Percentiles rank a stretch among this genome's conserved stretches.
phyloP scores from a whole-genome alignment of 192 early-diverging fungal genomes.

The Kappamyces sp. region DNA sequence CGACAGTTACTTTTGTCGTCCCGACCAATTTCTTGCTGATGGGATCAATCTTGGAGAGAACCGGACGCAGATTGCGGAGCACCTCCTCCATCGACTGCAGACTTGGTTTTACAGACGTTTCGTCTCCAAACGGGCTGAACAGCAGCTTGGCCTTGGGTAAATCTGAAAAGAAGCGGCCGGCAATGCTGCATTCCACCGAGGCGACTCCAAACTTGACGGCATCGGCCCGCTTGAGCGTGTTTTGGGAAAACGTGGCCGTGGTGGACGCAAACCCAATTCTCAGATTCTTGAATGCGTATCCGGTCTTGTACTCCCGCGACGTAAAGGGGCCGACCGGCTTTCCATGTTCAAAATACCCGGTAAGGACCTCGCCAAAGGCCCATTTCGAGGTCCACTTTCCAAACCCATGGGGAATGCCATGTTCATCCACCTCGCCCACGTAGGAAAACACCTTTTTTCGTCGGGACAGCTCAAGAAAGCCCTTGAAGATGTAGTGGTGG shows the following conservation, averaged over 20 bases:
- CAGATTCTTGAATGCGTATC: slow-evolving; percentile 10
- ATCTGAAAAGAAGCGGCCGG: slow-evolving; percentile 17
- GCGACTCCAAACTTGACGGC: slow-evolving; percentile 5
- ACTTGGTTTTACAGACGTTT: neutral
- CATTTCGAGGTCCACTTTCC: slow-evolving; percentile 18
- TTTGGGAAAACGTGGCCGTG: neutral
- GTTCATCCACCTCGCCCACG: slow-evolving; percentile 1
- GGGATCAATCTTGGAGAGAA: too few species aligned
- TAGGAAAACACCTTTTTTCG: slow-evolving; percentile 15
- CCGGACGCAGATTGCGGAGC: too few species aligned
- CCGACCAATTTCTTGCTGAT: too few species aligned
- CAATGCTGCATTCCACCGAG: slow-evolving; percentile 13
- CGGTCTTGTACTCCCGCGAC: slow-evolving; percentile 16
- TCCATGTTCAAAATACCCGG: slow-evolving; percentile 17
- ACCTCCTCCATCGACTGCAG: too few species aligned
- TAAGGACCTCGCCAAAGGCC: slow-evolving; percentile 10
- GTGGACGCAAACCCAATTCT: slow-evolving; percentile 8
- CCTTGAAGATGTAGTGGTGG: neutral
- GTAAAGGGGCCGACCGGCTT: slow-evolving; percentile 15
- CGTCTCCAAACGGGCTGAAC: slow-evolving; percentile 4
- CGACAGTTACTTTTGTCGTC: slow-evolving; percentile 1
- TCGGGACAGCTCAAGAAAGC: neutral
- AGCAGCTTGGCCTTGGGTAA: slow-evolving; percentile 14
- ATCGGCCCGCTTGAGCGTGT: neutral
- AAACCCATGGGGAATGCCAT: slow-evolving; percentile 4